Percentiles rank a stretch among this genome's conserved stretches.
Evolutionary conservation across 148 eudicot species (phyloP).

Genomic region (Rhododendron henanense): DNA sequence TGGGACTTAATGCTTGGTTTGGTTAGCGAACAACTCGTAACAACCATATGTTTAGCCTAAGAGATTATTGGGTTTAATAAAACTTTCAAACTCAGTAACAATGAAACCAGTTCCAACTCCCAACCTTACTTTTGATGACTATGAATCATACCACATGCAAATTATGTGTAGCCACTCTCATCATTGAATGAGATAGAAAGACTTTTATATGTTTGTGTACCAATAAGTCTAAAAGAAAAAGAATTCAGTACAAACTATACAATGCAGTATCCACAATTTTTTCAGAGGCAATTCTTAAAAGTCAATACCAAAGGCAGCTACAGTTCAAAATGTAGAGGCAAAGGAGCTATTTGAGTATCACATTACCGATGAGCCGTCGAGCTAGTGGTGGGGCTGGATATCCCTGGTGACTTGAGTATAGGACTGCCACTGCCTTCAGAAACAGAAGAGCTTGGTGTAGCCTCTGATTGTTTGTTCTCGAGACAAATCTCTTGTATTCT

Average conservation of each 20-base stretch:
- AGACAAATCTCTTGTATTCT: slow-evolving; percentile 52
- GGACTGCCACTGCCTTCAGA: slow-evolving; percentile 70
- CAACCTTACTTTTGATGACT: neutral
- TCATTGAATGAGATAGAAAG: neutral
- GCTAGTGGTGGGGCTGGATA: slow-evolving; percentile 54
- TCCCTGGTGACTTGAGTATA: slow-evolving; percentile 58
- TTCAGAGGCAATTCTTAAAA: neutral
- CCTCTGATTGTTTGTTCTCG: slow-evolving; percentile 74
- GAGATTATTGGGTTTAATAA: neutral
- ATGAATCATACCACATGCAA: neutral
- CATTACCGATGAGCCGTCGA: slow-evolving; percentile 71
- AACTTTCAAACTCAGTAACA: neutral
- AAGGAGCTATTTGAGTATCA: neutral
- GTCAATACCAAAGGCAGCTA: neutral
- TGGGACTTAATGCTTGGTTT: neutral
- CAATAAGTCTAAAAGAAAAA: neutral
- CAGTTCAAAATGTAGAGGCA: neutral
- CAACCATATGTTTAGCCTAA: neutral
- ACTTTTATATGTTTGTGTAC: neutral
- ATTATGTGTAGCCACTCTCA: neutral
- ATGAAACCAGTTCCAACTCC: neutral
- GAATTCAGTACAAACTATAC: neutral
- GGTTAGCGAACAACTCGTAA: neutral
- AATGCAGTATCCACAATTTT: neutral
- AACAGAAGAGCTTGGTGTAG: slow-evolving; percentile 67